Evolutionary conservation across 169 alveolate species (phyloP), one percentile per base, ranked within the genome.

Genomic region (Plasmodium yoelii): DNA sequence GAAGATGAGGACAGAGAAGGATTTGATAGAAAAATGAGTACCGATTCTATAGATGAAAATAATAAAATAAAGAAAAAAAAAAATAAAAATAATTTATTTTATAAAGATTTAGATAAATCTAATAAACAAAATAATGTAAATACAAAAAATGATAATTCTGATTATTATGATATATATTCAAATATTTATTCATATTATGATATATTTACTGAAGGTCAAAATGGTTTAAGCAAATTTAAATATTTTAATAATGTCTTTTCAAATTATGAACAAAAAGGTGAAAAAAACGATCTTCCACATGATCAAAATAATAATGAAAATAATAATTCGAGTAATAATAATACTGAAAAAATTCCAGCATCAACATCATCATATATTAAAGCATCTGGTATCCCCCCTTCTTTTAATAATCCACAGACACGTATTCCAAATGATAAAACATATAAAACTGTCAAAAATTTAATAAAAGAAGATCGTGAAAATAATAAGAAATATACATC

Each of bases 141-240:
- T 67, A 46, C 42, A 42, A 82, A 82, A 82, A 82, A 82, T 67
- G 53, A 68, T 39, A 82, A 82, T 60, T 67, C 90, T 26, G 90
- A 61, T 60, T 82, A 82, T 42, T 82, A 82, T 59, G 90, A 82
- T n/a, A 82, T 82, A 34, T 82, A 82, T 47, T 82, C 90, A 12
- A 82, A 82, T 46, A 82, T 82, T 34, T 82, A 82, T 18, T 65
- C 84, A 0, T 82, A 82, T n/a, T 82, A 82, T 82, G 82, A 82
- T 55, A 82, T 82, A 67, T 82, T 82, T 67, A 82, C 90, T 6
- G 90, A 82, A 67, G 90, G 68, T 55, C 67, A 82, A 82, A 82
- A 53, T 55, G 90, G 68, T 51, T 67, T 67, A 53, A 82, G 60
- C 28, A 82, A 82, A 47, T 82, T 34, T 28, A 82, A 82, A 65